Evolutionary conservation across 768 basidiomycete genomes (phyloP), one percentile per base, ranked within the genome.

Genomic region (Rhodotorula graminis): DNA sequence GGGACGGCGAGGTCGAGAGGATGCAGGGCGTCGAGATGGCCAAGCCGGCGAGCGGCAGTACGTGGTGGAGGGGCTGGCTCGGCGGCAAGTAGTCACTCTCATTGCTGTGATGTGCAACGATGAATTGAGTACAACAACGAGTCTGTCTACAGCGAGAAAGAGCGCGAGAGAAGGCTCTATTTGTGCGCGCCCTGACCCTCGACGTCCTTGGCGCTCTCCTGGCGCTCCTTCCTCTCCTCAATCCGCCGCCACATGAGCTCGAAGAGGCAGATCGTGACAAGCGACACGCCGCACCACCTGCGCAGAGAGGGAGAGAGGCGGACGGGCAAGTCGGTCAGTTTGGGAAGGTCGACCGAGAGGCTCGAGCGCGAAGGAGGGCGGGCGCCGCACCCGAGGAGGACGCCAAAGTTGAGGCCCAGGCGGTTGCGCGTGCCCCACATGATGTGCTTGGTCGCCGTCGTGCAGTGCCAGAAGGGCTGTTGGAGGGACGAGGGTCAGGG

Each of bases 361-460:
- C 18, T 25, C 33, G 21, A 56, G 25, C 10, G 18, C 7, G n/a
- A 11, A 23, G 27, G 11, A 18, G 16, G n/a, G n/a, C n/a, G n/a
- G n/a, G n/a, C n/a, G n/a, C n/a, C 71, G 8, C 53, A 73, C 64
- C 40, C 72, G 2, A 33, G 29, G 27, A 82, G 49, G 31, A 79
- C 75, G 29, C 80, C 81, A 49, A 80, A 80, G 61, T 80, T 79
- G 21, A 79, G 62, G 3, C 78, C 80, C 27, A 81, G 70, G 18
- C 75, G 71, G 50, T 77, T 40, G 3, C 61, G 53, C 25, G 69
- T 53, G 21, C 66, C 80, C 69, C 77, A 81, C 15, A 78, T 71
- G 63, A 81, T 81, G 78, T 81, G 78, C 70, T 81, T 80, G 70
- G 76, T 79, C 1, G 66, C 81, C 50, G 61, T 69, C 29, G 64